Evolutionary conservation across 2,329 filamentous ascomycete genomes (phyloP), one percentile per base, ranked within the genome.

Genomic region (Clarireedia hainanense): DNA sequence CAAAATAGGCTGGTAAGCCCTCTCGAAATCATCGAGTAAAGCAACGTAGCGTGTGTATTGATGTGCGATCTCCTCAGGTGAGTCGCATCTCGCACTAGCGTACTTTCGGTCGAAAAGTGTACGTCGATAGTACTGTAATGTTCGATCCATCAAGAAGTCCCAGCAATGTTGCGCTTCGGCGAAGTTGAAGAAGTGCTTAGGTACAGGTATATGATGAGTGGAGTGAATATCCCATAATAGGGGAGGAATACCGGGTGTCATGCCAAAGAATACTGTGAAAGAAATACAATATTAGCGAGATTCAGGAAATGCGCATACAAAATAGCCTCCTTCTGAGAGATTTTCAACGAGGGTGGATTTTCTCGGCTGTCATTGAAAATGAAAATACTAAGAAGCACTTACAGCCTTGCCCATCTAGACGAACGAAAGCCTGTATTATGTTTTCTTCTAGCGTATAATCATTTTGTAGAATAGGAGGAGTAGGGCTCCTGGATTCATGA

Each of bases 101-200:
- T 60, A 65, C 12, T 48, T 54, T 34, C 60, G 47, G 47, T 66
- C 60, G 53, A 64, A 68, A 2, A 60, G 50, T 7, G 62, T 63
- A 3, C 61, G 62, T 15, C 62, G 58, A 53, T 62, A 66, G 56
- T 65, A 67, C 55, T 65, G 62, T 10, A 67, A 50, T 6, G 60
- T 57, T 26, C 64, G 58, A 42, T 67, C 64, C 62, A 64, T 63
- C 14, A 68, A 60, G 54, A 65, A 64, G 47, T 68, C 66, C 66
- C 66, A 68, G 46, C 62, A 64, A 10, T 50, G 56, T 47, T 67
- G 64, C 4, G 66, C 66, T 9, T 57, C 54, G 4, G 52, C 46
- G 45, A 66, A 64, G n/a, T 58, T 56, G 3, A 57, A 42, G 56
- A 68, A 68, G 1, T 42, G 47, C 12, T 47, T n/a, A 10, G 65